These are phyloP conservation scores for Penicillium bialowiezense DNA, from an alignment of 495 filamentous ascomycete genomes.

Conservation along the genomic window DNA sequence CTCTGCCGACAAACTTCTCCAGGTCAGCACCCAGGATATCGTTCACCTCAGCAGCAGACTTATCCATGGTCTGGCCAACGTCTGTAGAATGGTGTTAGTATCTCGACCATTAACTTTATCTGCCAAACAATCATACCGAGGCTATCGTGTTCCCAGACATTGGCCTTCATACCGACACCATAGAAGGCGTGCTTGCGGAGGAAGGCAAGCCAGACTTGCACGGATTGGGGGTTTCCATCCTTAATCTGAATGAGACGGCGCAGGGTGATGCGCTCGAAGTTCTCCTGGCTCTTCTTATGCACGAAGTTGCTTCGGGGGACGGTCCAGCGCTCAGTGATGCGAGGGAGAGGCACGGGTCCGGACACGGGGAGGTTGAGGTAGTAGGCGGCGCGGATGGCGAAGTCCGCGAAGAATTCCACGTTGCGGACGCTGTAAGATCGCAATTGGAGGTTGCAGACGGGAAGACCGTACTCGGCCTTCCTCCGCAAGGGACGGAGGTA, in stretches of 20 bases:
- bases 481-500: slow-evolving; percentile 84
- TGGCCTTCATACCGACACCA: slow-evolving; percentile 98
- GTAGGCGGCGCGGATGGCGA: slow-evolving; percentile 91
- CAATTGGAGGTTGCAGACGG: slow-evolving; percentile 85
- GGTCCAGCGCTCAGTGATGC: slow-evolving; percentile 87
- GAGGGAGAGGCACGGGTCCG: slow-evolving; percentile 86
- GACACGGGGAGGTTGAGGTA: slow-evolving; percentile 83
- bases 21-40: slow-evolving; percentile 60
- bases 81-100: slow-evolving; percentile 40
- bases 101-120: neutral
- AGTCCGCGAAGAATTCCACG: slow-evolving; percentile 92
- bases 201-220: slow-evolving; percentile 89
- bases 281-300: slow-evolving; percentile 96
- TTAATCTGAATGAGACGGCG: slow-evolving; percentile 88
- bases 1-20: slow-evolving; percentile 57
- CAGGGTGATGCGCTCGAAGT: slow-evolving; percentile 88
- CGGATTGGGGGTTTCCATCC: slow-evolving; percentile 84
- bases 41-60: slow-evolving; percentile 53
- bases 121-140: slow-evolving; percentile 52
- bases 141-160: slow-evolving; percentile 83
- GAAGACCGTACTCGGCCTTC: slow-evolving; percentile 67
- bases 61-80: slow-evolving; percentile 65
- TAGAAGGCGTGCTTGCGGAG: slow-evolving; percentile 86
- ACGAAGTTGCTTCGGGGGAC: slow-evolving; percentile 88
- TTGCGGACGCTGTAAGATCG: slow-evolving; percentile 89